Evolutionary conservation across 2,329 filamentous ascomycete species (phyloP).

Genomic region (Phyllosticta citribraziliensis): DNA sequence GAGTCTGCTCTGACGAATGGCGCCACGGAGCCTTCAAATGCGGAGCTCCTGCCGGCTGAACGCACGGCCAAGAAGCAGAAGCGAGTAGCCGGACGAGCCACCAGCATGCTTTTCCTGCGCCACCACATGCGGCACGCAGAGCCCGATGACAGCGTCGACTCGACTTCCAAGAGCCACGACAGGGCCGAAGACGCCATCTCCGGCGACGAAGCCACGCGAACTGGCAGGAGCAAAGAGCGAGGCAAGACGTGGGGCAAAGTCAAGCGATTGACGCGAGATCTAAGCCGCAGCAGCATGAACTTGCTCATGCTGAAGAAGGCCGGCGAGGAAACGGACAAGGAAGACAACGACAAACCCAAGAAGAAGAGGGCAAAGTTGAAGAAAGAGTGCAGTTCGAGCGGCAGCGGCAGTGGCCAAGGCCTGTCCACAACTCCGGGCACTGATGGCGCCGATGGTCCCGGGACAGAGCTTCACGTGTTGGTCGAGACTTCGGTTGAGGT

Average conservation of each 20-base stretch:
- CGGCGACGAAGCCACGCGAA: not conserved
- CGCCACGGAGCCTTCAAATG: not conserved
- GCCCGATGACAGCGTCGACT: not conserved
- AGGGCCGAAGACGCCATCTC: not conserved
- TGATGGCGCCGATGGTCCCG: not conserved
- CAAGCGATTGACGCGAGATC: conserved; percentile 1
- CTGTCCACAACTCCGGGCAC: not conserved
- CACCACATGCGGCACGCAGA: conserved; percentile 2
- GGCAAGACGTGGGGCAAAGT: not conserved
- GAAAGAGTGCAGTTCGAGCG: not conserved
- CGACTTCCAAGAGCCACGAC: not conserved
- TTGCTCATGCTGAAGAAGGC: conserved; percentile 2
- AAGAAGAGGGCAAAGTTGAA: not conserved
- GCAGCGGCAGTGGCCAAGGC: not conserved
- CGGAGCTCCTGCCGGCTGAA: not conserved
- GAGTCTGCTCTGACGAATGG: not conserved
- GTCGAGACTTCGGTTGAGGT: not conserved
- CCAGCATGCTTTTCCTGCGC: not conserved
- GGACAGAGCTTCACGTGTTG: not conserved
- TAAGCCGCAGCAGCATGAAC: conserved; percentile 1
- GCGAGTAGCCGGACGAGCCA: not conserved
- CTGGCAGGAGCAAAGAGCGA: not conserved
- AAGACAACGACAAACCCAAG: not conserved
- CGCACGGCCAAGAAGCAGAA: not conserved
- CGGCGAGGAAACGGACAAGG: not conserved